phyloP scores from a whole-genome alignment of 352 stramenopile species.

The Phytophthora kernoviae region DNA sequence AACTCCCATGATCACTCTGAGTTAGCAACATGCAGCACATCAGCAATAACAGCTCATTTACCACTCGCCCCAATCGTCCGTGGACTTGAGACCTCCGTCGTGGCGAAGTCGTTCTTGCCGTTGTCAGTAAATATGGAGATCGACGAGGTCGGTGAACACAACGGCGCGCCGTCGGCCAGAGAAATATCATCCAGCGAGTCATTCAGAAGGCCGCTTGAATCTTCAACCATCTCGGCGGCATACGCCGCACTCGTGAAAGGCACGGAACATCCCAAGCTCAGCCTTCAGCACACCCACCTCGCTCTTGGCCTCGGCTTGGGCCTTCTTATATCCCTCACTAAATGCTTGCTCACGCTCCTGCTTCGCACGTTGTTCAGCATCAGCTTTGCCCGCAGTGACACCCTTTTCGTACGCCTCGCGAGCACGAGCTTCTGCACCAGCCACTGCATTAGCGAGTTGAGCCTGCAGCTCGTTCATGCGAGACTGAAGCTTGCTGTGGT shows the following conservation, averaged over 20 bases:
- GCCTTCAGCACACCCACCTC: conserved; percentile 51
- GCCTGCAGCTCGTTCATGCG: conserved; percentile 41
- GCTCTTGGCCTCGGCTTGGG: conserved; percentile 28
- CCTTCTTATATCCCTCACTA: conserved; percentile 45
- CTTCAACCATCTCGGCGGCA: conserved; percentile 33
- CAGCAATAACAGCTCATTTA: conserved; percentile 28
- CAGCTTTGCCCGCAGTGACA: conserved; percentile 35
- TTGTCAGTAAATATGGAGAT: conserved; percentile 53
- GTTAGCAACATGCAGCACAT: conserved; percentile 22
- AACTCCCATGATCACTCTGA: conserved; percentile 10
- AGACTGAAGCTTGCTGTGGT: conserved; percentile 35
- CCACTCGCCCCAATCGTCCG: conserved; percentile 74
- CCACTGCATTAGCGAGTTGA: conserved; percentile 40
- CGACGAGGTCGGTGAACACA: conserved; percentile 47
- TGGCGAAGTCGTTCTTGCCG: conserved; percentile 36
- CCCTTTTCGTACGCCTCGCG: conserved; percentile 55
- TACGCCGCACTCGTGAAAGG: conserved; percentile 46
- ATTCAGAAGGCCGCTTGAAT: conserved; percentile 24
- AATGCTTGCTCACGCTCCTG: conserved; percentile 38
- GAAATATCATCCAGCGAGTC: conserved; percentile 46
- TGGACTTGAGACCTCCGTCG: conserved; percentile 21
- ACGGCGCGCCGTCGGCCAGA: conserved; percentile 35
- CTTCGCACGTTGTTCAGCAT: conserved; percentile 41
- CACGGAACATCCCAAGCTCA: conserved; percentile 58
- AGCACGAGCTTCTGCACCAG: conserved; percentile 32